Percentiles rank a stretch among this genome's conserved stretches.
Conservation (phyloP, 306 rosid species). For the Hylodesmum podocarpum region DNA sequence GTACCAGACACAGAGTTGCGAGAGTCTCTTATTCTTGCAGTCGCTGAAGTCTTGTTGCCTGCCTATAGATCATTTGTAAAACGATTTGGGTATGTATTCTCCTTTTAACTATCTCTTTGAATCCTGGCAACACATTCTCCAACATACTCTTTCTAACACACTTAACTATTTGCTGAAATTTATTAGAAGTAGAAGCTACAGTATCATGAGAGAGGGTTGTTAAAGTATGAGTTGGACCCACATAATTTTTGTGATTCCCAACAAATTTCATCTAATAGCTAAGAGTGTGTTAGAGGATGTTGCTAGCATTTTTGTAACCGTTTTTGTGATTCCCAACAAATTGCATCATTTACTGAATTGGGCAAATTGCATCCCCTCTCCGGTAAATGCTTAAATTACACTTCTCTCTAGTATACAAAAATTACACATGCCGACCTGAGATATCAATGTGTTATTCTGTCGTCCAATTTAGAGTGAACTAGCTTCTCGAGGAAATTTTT, state of each 20-base stretch:
- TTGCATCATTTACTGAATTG: neutral
- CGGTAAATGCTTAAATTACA: neutral
- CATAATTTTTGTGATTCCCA: neutral
- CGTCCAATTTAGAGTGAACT: neutral
- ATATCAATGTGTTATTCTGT: neutral
- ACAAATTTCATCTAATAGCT: neutral
- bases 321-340: no score
- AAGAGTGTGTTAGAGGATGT: neutral
- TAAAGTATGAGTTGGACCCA: neutral
- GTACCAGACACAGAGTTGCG: constrained; percentile 82
- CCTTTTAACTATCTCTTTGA: neutral
- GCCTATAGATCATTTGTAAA: constrained; percentile 81
- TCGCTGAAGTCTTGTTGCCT: constrained; percentile 84
- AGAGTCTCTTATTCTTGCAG: constrained; percentile 80
- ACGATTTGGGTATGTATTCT: constrained; percentile 66
- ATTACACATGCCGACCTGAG: neutral
- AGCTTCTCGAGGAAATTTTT: neutral
- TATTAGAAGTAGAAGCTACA: neutral
- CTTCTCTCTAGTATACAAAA: neutral
- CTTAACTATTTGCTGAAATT: neutral
- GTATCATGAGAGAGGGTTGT: neutral
- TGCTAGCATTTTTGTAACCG: neutral
- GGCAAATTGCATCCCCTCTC: neutral
- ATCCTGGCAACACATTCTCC: neutral
- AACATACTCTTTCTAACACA: neutral